phyloP scores from a whole-genome alignment of 768 basidiomycete species.

The Chalciporus pseudorubinellus region DNA sequence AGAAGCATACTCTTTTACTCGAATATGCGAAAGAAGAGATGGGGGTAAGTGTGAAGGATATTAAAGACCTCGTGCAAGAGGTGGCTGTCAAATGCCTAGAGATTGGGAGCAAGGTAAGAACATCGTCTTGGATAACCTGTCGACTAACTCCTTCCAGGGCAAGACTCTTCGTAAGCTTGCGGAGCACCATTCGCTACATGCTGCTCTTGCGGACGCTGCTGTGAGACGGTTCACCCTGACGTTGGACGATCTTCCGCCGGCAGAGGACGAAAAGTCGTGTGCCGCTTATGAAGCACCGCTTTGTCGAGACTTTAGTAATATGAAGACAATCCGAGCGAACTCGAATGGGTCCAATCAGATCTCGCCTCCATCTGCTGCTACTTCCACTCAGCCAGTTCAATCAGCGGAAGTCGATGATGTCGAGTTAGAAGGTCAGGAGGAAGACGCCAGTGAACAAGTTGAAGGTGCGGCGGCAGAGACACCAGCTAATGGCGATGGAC shows the following conservation, averaged over 20 bases:
- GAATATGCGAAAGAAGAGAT: constrained; percentile 48
- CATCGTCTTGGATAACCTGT: neutral
- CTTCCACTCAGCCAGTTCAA: constrained; percentile 8
- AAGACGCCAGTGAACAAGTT: constrained; percentile 17
- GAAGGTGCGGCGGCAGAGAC: constrained; percentile 19
- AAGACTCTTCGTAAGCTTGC: constrained; percentile 61
- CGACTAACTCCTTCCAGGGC: constrained; percentile 43
- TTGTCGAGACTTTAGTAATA: constrained; percentile 50
- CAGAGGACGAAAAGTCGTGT: constrained; percentile 48
- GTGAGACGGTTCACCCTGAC: constrained; percentile 49
- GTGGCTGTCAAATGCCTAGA: constrained; percentile 59
- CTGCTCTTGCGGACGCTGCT: constrained; percentile 44
- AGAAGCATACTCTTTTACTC: constrained; percentile 49
- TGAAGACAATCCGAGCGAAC: constrained; percentile 28
- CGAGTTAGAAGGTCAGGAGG: constrained; percentile 12
- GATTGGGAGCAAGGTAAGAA: constrained; percentile 49
- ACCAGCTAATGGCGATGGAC: constrained; percentile 11
- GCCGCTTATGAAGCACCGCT: constrained; percentile 47
- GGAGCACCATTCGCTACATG: constrained; percentile 46
- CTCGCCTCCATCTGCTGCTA: neutral
- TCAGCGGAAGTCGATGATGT: constrained; percentile 8
- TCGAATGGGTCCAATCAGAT: constrained; percentile 11
- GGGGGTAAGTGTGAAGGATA: constrained; percentile 41
- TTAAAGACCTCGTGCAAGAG: constrained; percentile 52
- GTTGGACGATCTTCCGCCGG: constrained; percentile 54